Evolutionary conservation across 1,284 basidiomycete species (phyloP), one percentile per base, ranked within the genome.

Genomic region (Sporisorium sorghi): DNA sequence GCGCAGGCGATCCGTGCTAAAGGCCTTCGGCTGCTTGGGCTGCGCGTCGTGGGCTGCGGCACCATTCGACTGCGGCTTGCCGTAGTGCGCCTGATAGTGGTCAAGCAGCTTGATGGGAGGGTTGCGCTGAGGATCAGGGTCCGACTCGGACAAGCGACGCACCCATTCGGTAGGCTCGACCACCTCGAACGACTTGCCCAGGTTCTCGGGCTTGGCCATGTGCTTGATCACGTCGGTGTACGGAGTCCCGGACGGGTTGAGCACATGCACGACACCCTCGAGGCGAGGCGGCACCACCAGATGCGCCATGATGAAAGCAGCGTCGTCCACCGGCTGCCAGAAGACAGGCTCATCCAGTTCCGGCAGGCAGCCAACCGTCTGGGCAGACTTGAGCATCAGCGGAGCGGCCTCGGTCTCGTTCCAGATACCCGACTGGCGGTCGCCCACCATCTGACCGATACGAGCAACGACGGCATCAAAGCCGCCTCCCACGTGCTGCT

Each of bases 181-280:
- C 39, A 91, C 88, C 78, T 94, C 90, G 73, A 94, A 89, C 30
- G 82, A 89, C 81, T 93, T 90, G 11, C 91, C 92, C 57, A 87
- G 87, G 12, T 88, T 85, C 17, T 86, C 82, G 46, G 59, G 55
- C 21, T 15, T 19, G n/a, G 46, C 46, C 15, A 93, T 87, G 57
- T 91, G 88, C 33, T 88, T 86, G 59, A 88, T 87, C 84, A 95
- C 91, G 21, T 85, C 86, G 30, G 89, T 86, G 61, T 86, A 86
- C 5, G 66, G 61, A 2, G 48, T 58, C 7, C 30, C n/a, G 23
- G 54, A 12, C 32, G 61, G 37, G 52, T 71, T 79, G 48, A 61
- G 28, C 3, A 65, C 46, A 33, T 58, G 53, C 6, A 67, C 60
- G 9, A 61, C 47, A 15, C 33, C 40, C 26, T 44, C 9, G 14